Base-by-base conservation (phyloP, 2,329 filamentous ascomycete genomes). In the Aspergillus versicolor region DNA sequence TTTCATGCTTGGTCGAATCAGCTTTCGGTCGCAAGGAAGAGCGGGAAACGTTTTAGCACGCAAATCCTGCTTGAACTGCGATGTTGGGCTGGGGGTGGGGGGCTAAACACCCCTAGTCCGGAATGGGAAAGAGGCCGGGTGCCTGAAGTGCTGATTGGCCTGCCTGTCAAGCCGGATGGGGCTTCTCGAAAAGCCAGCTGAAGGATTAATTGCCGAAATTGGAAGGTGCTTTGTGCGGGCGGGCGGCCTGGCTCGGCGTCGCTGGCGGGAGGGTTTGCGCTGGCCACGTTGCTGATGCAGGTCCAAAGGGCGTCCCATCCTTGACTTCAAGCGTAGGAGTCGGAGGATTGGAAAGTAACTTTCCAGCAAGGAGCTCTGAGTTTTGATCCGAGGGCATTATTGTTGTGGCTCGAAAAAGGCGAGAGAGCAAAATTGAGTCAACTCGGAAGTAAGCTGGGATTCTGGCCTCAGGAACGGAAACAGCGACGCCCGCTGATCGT, bases 401-500 rank as follows among this genome's bases (percentile, higher is more conserved):
- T 2, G 34, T 13, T 37, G 21, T 21, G 21, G 21, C 21, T 37
- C 13, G 4, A 34, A 17, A 47, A 34, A 8, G 21, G 21, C 12
- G n/a, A 22, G 42, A n/a, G 6, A 32, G 22, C 44, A 19, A 46
- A 46, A 19, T 22, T 44, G 44, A 47, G n/a, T 5, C 12, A 47
- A 30, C 27, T 30, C 27, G 27, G 27, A 47, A 21, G 40, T 32
- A 44, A 46, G 34, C 43, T n/a, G 13, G 22, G 38, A 40, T 61
- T 60, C 60, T 59, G 58, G 55, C 34, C 53, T 50, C 55, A 62
- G 60, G 51, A 47, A 47, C 44, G 49, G 43, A 50, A 34, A 30
- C 27, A 50, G 41, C 54, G 46, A 54, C 57, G 61, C 57, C 54
- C 51, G 65, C 57, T 63, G 64, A 66, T 66, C 65, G 63, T 65